These are phyloP conservation scores for Suillus luteus DNA, from an alignment of 768 basidiomycete species.

Conservation along the genomic window DNA sequence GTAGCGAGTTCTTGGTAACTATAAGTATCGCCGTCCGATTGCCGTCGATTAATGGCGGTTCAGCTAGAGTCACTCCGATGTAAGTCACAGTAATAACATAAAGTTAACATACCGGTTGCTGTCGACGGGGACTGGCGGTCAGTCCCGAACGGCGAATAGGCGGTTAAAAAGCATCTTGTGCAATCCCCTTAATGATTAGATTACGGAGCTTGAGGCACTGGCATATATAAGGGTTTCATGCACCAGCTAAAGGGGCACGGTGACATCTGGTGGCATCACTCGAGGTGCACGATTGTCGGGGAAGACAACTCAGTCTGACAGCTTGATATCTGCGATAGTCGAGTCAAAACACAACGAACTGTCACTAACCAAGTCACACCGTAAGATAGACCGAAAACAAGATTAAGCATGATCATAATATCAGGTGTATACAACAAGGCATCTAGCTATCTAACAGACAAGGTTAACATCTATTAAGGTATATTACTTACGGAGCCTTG, in stretches of 20 bases:
- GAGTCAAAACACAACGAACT: too few species aligned
- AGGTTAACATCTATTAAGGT: not conserved
- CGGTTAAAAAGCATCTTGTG: too few species aligned
- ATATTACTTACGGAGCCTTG: not conserved
- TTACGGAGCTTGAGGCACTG: too few species aligned
- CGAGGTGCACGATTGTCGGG: not conserved
- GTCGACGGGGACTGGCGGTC: too few species aligned
- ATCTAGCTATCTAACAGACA: not conserved
- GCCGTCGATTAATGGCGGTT: too few species aligned
- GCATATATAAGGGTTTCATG: not conserved
- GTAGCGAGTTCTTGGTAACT: too few species aligned
- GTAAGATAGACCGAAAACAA: not conserved
- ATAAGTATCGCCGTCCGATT: too few species aligned
- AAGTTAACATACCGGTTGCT: too few species aligned
- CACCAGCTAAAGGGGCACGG: not conserved
- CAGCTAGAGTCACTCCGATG: too few species aligned
- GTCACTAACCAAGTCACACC: not conserved
- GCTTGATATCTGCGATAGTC: not conserved
- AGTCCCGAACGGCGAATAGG: too few species aligned
- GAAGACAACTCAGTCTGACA: not conserved
- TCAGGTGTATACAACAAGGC: not conserved
- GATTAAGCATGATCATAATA: not conserved
- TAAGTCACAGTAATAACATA: too few species aligned
- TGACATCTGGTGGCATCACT: not conserved
- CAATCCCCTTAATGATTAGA: too few species aligned